Evolutionary conservation across 192 early-diverging fungal species (phyloP).

Genomic region (Backusella luteola): DNA sequence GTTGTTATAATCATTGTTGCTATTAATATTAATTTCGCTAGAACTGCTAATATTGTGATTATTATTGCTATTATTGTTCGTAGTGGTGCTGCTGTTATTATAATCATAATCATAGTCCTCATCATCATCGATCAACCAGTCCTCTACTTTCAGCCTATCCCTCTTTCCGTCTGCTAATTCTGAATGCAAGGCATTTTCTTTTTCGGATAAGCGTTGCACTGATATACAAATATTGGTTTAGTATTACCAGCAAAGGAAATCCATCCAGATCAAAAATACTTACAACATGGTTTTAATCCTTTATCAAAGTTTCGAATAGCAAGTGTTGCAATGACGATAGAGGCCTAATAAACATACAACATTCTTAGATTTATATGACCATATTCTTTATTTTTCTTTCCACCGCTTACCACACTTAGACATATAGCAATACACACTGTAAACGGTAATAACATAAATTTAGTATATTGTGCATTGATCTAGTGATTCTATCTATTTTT

Average conservation of each 20-base stretch:
- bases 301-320: slow-evolving; percentile 15
- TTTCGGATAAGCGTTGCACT: slow-evolving; percentile 7
- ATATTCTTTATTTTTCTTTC: neutral
- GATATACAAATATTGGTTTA: neutral
- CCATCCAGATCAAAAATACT: neutral
- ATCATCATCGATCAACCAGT: slow-evolving; percentile 5
- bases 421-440: slow-evolving; percentile 15
- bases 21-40: neutral
- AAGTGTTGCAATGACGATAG: slow-evolving; percentile 7
- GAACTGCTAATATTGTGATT: neutral
- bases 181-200: neutral
- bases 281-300: slow-evolving; percentile 20
- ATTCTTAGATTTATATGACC: neutral
- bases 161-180: neutral
- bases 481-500: neutral
- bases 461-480: neutral
- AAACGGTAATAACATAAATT: neutral
- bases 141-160: neutral
- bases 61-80: neutral
- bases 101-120: neutral
- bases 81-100: neutral
- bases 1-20: neutral
- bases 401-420: slow-evolving; percentile 14
- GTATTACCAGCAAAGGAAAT: neutral
- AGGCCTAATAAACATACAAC: neutral